Conservation (phyloP, 345 rosid genomes). For the Cardiospermum halicacabum region DNA sequence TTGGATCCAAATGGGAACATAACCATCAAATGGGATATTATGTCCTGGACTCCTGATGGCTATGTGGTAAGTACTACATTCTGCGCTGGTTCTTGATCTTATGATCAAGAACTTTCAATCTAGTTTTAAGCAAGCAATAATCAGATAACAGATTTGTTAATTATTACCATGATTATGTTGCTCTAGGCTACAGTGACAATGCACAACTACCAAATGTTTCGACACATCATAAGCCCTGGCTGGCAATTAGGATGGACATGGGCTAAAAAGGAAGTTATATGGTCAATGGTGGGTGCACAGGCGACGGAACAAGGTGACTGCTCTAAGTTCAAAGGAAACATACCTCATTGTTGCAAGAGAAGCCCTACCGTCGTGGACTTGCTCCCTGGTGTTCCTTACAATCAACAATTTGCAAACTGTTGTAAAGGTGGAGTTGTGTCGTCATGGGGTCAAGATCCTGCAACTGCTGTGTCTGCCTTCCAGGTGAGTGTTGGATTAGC, state of each 20-base stretch:
- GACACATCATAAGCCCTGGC: constrained; percentile 76
- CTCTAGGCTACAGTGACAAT: constrained; percentile 66
- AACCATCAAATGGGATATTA: constrained; percentile 83
- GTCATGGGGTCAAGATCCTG: constrained; percentile 81
- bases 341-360: constrained; percentile 86
- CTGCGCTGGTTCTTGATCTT: not conserved
- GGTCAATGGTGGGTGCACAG: constrained; percentile 79
- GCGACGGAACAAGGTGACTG: constrained; percentile 94
- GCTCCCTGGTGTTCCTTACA: constrained; percentile 76
- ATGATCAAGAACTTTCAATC: not conserved
- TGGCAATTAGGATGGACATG: constrained; percentile 91
- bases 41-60: constrained; percentile 88
- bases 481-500: constrained; percentile 70
- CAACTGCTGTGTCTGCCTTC: constrained; percentile 62
- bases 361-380: constrained; percentile 69
- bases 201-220: constrained; percentile 69
- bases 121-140: not conserved
- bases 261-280: constrained; percentile 87
- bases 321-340: constrained; percentile 77
- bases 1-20: constrained; percentile 84
- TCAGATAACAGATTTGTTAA: too few species aligned
- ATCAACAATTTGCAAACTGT: constrained; percentile 70
- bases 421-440: constrained; percentile 86
- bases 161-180: not conserved
- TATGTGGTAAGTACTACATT: constrained; percentile 47